Conservation (phyloP, 2,329 filamentous ascomycete species). For the Rhynchosporium graminicola region DNA sequence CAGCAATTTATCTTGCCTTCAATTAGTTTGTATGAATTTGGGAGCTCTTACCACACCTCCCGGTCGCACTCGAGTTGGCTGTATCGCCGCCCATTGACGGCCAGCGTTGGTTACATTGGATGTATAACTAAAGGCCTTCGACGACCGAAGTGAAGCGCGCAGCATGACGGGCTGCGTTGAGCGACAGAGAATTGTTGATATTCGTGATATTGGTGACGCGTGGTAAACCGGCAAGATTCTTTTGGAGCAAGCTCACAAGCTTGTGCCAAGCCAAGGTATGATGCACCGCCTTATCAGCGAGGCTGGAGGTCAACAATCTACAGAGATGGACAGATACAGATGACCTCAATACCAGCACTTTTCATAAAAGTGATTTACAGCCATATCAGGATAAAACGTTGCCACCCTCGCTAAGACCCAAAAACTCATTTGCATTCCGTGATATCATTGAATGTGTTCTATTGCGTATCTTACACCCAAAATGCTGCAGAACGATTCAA, state of each 20-base stretch:
- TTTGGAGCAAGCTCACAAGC: conserved; percentile 26
- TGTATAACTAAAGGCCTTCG: conserved; percentile 58
- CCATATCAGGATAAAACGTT: background rate
- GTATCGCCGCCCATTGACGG: conserved; percentile 59
- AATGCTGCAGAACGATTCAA: conserved; percentile 40
- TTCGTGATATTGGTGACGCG: conserved; percentile 30
- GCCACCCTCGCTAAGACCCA: background rate
- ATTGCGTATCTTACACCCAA: conserved; percentile 43
- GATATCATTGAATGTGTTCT: conserved; percentile 35
- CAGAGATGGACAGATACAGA: background rate
- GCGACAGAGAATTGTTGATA: conserved; percentile 31
- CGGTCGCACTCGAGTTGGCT: conserved; percentile 42
- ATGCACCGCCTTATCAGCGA: conserved; percentile 23
- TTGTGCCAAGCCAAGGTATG: conserved; percentile 21
- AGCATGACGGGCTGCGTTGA: conserved; percentile 60
- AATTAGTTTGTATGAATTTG: conserved; percentile 20
- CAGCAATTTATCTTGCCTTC: conserved; percentile 23
- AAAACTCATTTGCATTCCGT: conserved; percentile 13
- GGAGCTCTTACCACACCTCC: conserved; percentile 42
- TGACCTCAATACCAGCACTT: background rate
- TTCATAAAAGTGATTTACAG: too few relatives aligned
- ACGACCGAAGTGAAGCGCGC: conserved; percentile 68
- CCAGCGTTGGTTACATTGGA: conserved; percentile 53
- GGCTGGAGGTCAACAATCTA: conserved; percentile 20
- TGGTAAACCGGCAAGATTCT: conserved; percentile 24